These are phyloP conservation scores for Phytophthora tentaculata DNA, from an alignment of 352 stramenopile species.

Conservation along the genomic window DNA sequence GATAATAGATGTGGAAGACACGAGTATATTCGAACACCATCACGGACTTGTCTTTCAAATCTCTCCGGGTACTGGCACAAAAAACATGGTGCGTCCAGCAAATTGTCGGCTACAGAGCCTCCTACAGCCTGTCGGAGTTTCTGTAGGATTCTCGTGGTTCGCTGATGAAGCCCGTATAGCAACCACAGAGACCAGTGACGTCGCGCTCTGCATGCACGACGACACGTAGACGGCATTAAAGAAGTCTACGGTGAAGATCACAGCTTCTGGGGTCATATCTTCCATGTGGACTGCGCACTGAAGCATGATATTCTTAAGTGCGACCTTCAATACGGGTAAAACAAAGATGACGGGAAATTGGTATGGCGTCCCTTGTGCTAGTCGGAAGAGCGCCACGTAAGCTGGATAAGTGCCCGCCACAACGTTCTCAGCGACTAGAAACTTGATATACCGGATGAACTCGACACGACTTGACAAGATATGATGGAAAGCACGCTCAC, in stretches of 20 bases:
- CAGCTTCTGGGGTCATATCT: slow-evolving; percentile 21
- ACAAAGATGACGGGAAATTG: slow-evolving; percentile 17
- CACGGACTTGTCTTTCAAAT: slow-evolving; percentile 1
- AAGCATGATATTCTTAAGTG: slow-evolving; percentile 23
- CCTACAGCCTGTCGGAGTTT: not conserved
- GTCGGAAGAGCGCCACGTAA: slow-evolving; percentile 16
- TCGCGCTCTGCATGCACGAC: slow-evolving; percentile 27
- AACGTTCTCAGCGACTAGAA: slow-evolving; percentile 15
- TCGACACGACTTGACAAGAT: slow-evolving; percentile 11
- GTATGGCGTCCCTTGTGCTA: slow-evolving; percentile 6
- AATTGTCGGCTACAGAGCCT: not conserved
- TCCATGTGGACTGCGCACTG: slow-evolving; percentile 12
- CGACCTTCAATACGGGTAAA: slow-evolving; percentile 32
- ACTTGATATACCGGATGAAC: slow-evolving; percentile 17
- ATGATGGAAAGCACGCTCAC: not conserved
- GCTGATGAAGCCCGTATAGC: slow-evolving; percentile 16
- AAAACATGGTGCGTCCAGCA: not conserved
- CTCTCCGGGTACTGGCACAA: slow-evolving; percentile 21
- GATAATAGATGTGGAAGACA: slow-evolving; percentile 19
- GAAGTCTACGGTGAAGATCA: slow-evolving; percentile 29
- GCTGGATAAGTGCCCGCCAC: slow-evolving; percentile 20
- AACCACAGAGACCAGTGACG: slow-evolving; percentile 1
- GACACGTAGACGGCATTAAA: slow-evolving; percentile 35
- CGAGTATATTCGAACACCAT: slow-evolving; percentile 6
- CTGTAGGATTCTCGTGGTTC: slow-evolving; percentile 10